phyloP scores from a whole-genome alignment of 139 green algal genomes.

The Chlorella sp. region DNA sequence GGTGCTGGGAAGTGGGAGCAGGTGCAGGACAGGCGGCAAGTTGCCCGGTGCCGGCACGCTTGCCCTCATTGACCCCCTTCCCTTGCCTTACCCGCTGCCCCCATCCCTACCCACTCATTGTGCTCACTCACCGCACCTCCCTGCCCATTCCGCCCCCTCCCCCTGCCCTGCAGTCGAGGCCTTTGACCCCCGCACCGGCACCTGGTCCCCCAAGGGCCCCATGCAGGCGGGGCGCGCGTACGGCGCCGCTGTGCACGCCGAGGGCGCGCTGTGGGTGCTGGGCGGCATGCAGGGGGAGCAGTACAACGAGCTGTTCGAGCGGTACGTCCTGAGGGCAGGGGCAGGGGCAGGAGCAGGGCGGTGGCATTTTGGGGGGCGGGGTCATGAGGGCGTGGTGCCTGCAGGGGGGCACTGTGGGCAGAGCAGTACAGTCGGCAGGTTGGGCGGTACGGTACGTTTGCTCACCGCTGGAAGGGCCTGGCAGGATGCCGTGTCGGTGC shows the following conservation, averaged over 20 bases:
- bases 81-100: no score
- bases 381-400: background rate
- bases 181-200: constrained; percentile 3
- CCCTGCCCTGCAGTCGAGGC: constrained; percentile 8
- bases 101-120: background rate
- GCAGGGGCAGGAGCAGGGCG: background rate
- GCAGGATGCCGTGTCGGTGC: background rate
- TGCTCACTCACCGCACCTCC: no score
- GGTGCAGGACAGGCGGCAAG: no score
- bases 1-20: no score
- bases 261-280: constrained; percentile 35
- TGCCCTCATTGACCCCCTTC: no score
- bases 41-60: no score
- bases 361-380: background rate
- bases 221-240: constrained; percentile 46
- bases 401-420: background rate
- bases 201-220: constrained; percentile 26
- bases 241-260: constrained; percentile 28
- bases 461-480: background rate
- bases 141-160: background rate
- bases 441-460: background rate
- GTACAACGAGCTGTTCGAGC: constrained; percentile 47
- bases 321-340: background rate
- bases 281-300: constrained; percentile 41
- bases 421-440: no score